Base-by-base conservation (phyloP, 176 grass and related monocot species). In the Otatea glauca region DNA sequence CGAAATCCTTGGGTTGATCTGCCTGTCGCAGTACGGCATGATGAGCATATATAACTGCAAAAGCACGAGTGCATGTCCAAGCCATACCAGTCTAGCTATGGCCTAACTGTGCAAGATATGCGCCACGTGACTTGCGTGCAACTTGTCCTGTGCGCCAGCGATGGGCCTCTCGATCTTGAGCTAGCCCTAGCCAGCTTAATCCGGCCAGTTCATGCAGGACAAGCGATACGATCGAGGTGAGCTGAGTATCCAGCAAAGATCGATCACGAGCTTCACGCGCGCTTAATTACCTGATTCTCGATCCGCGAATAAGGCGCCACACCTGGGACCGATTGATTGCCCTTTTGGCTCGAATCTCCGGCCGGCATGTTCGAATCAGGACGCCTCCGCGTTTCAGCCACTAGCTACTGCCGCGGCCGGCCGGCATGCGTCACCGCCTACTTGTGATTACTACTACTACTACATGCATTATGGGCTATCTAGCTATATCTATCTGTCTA, bases 211-310 rank as follows among this genome's bases (percentile, higher is more conserved):
- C 34, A 61, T 10, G 37, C 37, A 75, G 50, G 34, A 53, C 50
- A 53, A 18, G 5, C 5, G 6, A 29, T 29, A 29, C 1, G 29
- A 29, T 29, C 29, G 29, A 77, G 21, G n/a, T 62, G 55, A 29
- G 55, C 8, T 62, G 4, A 2, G 35, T 5, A 14, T 18, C 29
- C 21, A 59, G 66, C 67, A 73, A 54, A 79, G 35, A 37, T 37
- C 35, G 55, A 20, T 87, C 70, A 10, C n/a, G n/a, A n/a, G n/a
- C 85, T 87, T 87, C 59, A 87, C 61, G 85, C 61, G 75, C 47
- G 59, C 85, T 81, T 37, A 4, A 37, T 37, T 37, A 29, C 29
- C 35, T 66, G 69, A 81, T 81, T 65, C 58, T 58, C n/a, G n/a
- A n/a, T n/a, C 49, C 63, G 65, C 73, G 17, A 27, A 68, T 65